Evolutionary conservation across 148 eudicot species (phyloP).

Genomic region (Silene latifolia): DNA sequence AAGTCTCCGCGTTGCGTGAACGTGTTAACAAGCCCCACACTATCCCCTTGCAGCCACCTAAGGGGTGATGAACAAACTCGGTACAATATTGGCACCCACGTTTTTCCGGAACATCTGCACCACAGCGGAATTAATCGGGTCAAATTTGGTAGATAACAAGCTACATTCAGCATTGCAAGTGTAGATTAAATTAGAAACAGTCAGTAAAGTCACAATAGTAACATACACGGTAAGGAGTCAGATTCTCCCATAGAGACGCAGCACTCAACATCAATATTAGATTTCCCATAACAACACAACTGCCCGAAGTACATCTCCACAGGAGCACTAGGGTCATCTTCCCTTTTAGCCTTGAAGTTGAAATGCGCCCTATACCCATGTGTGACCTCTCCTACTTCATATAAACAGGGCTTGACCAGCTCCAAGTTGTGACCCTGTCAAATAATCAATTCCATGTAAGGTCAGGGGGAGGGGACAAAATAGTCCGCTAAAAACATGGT

Average conservation of each 20-base stretch:
- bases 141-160: background rate
- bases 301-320: background rate
- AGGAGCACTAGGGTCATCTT: background rate
- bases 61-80: background rate
- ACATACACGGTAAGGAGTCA: no score
- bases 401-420: background rate
- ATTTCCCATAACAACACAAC: background rate
- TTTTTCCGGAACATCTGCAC: background rate
- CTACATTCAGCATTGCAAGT: no score
- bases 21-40: no score
- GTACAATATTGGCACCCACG: background rate
- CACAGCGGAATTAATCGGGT: background rate
- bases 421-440: background rate
- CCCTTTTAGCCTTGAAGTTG: conserved; percentile 1
- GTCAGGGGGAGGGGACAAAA: no score
- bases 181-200: no score
- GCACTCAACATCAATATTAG: background rate
- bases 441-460: background rate
- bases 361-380: background rate
- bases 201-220: background rate
- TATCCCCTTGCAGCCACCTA: background rate
- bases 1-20: no score
- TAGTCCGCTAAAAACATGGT: no score
- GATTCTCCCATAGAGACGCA: conserved; percentile 3
- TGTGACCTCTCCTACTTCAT: background rate